phyloP scores from a whole-genome alignment of 1,139 yeast genomes.

The Zygoascus meyerae region DNA sequence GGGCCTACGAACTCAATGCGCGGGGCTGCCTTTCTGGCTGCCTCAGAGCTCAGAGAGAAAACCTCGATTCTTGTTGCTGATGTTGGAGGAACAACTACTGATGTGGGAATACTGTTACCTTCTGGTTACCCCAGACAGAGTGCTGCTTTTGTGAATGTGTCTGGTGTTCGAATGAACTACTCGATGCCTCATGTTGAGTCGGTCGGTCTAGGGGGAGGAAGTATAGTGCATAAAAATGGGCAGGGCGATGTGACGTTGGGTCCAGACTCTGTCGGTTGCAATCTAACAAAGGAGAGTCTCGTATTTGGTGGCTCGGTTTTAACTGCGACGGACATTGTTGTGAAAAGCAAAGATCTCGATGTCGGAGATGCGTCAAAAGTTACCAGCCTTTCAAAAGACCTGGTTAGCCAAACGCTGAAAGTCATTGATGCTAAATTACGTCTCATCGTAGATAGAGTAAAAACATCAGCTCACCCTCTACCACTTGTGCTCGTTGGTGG shows the following conservation, averaged over 20 bases:
- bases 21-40: constrained; percentile 40
- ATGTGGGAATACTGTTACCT: constrained; percentile 38
- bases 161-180: constrained; percentile 41
- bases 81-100: constrained; percentile 43
- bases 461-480: constrained; percentile 37
- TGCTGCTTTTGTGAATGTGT: constrained; percentile 35
- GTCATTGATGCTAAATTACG: constrained; percentile 22
- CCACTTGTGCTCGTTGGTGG: constrained; percentile 42
- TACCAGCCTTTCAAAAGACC: neutral
- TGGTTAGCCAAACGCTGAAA: neutral
- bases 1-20: constrained; percentile 45
- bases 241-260: constrained; percentile 30
- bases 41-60: constrained; percentile 28
- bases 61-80: constrained; percentile 35
- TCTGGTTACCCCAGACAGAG: constrained; percentile 40
- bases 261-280: constrained; percentile 41
- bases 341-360: constrained; percentile 11
- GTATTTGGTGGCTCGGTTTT: constrained; percentile 37
- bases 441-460: constrained; percentile 36
- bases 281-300: constrained; percentile 29
- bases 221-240: constrained; percentile 31
- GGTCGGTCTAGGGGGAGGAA: constrained; percentile 43
- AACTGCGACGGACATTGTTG: constrained; percentile 38
- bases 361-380: constrained; percentile 6
- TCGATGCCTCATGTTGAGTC: constrained; percentile 43